Conservation (phyloP, 2,329 filamentous ascomycete species). For the Nothophaeocryptopus gaeumannii region DNA sequence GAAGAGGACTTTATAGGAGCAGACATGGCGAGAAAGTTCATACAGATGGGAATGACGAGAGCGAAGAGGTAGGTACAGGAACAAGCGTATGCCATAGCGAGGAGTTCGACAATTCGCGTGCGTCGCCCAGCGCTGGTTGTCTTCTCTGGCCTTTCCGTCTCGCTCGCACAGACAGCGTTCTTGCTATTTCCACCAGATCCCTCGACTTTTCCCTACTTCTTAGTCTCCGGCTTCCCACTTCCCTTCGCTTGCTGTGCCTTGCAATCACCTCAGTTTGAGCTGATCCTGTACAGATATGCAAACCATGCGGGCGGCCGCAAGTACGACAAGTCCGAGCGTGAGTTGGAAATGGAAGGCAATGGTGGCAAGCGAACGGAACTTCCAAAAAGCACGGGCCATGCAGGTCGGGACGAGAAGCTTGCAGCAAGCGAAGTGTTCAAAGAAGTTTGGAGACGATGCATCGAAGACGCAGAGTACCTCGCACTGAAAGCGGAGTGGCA, state of each 20-base stretch:
- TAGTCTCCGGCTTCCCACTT: too few species aligned
- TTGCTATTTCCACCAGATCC: too few species aligned
- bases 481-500: constrained; percentile 47
- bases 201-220: too few species aligned
- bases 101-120: neutral
- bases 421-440: constrained; percentile 51
- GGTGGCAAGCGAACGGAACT: constrained; percentile 35
- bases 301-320: constrained; percentile 50
- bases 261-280: too few species aligned
- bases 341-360: constrained; percentile 27
- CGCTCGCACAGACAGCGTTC: too few species aligned
- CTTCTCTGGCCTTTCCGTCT: too few species aligned
- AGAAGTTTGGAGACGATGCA: constrained; percentile 50
- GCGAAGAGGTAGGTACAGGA: constrained; percentile 37
- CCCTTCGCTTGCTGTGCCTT: too few species aligned
- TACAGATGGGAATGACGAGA: constrained; percentile 65
- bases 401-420: constrained; percentile 50
- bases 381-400: constrained; percentile 45
- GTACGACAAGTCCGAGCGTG: constrained; percentile 44
- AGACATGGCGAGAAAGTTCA: constrained; percentile 63
- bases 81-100: neutral
- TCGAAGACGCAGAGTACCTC: constrained; percentile 45
- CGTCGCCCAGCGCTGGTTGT: too few species aligned
- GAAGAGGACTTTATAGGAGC: constrained; percentile 60
- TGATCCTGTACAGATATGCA: constrained; percentile 14